These are phyloP conservation scores for Boletales sp. DNA, from an alignment of 768 basidiomycete species.

Conservation along the genomic window DNA sequence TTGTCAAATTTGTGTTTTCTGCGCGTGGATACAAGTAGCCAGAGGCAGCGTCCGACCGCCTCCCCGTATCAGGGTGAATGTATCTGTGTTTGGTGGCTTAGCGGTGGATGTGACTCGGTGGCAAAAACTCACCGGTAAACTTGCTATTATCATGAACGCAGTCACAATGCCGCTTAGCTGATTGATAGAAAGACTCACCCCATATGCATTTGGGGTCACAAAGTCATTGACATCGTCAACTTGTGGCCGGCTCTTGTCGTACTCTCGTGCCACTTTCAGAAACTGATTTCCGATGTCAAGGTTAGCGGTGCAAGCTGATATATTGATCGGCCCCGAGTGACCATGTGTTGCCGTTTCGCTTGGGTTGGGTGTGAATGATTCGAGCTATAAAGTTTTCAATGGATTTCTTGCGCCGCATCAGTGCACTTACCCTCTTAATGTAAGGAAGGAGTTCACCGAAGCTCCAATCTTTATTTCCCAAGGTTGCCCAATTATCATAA, in stretches of 20 bases:
- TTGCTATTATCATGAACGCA: too few species aligned
- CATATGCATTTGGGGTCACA: constrained; percentile 22
- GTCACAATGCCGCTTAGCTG: too few species aligned
- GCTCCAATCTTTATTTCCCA: constrained; percentile 60
- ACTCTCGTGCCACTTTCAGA: constrained; percentile 41
- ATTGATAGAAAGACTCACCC: constrained; percentile 12
- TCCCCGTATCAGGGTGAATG: constrained; percentile 41
- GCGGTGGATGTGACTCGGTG: background rate
- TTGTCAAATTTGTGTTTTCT: constrained; percentile 27
- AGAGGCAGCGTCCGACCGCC: constrained; percentile 32
- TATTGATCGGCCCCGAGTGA: constrained; percentile 29
- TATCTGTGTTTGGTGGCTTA: constrained; percentile 39
- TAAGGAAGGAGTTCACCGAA: constrained; percentile 55
- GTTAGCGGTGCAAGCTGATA: constrained; percentile 15
- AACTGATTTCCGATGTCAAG: constrained; percentile 37
- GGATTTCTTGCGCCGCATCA: constrained; percentile 14
- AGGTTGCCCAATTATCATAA: constrained; percentile 55
- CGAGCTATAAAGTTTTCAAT: constrained; percentile 41
- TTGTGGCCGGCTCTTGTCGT: constrained; percentile 44
- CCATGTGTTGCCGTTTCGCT: constrained; percentile 35
- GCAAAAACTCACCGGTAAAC: constrained; percentile 9
- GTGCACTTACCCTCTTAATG: constrained; percentile 46
- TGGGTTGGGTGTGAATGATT: constrained; percentile 30
- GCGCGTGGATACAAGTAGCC: constrained; percentile 35
- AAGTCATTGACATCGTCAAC: constrained; percentile 51